phyloP scores from a whole-genome alignment of 2,329 filamentous ascomycete genomes.

The Aspergillus proliferans region DNA sequence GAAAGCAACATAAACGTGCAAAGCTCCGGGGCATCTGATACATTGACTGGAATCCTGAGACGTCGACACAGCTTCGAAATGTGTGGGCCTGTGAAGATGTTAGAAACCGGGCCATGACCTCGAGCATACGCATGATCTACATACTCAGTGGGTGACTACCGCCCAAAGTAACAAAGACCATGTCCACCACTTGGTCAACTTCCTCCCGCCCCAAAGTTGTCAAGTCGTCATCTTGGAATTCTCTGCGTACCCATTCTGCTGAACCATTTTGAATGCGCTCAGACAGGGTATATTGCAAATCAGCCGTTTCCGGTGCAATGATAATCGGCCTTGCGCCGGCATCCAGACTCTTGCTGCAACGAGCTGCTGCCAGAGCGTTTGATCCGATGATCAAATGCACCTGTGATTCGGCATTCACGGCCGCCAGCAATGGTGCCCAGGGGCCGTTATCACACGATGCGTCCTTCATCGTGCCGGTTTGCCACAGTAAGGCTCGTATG shows the following conservation, averaged over 20 bases:
- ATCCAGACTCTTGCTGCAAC: slow-evolving; percentile 71
- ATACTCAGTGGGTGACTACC: slow-evolving; percentile 46
- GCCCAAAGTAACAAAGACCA: slow-evolving; percentile 75
- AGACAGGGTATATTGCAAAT: slow-evolving; percentile 53
- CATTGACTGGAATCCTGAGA: slow-evolving; percentile 85
- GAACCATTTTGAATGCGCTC: slow-evolving; percentile 39
- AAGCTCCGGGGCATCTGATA: slow-evolving; percentile 76
- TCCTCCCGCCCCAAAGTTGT: slow-evolving; percentile 72
- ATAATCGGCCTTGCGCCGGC: slow-evolving; percentile 77
- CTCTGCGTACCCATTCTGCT: slow-evolving; percentile 36
- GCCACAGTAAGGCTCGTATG: slow-evolving; percentile 1
- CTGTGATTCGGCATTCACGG: slow-evolving; percentile 36
- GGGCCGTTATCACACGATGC: slow-evolving; percentile 16
- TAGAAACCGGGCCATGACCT: slow-evolving; percentile 19
- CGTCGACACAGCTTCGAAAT: slow-evolving; percentile 71
- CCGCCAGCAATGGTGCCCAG: slow-evolving; percentile 32
- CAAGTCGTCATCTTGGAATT: slow-evolving; percentile 66
- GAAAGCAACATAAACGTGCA: slow-evolving; percentile 88
- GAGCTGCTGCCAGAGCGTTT: slow-evolving; percentile 77
- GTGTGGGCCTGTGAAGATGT: slow-evolving; percentile 46
- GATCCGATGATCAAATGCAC: slow-evolving; percentile 80
- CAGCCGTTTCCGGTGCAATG: slow-evolving; percentile 61
- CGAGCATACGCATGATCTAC: slow-evolving; percentile 9
- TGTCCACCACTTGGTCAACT: slow-evolving; percentile 73
- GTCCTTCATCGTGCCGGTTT: slow-evolving; percentile 26